These are phyloP conservation scores for Ulmus americana DNA, from an alignment of 331 rosid genomes.

Conservation along the genomic window DNA sequence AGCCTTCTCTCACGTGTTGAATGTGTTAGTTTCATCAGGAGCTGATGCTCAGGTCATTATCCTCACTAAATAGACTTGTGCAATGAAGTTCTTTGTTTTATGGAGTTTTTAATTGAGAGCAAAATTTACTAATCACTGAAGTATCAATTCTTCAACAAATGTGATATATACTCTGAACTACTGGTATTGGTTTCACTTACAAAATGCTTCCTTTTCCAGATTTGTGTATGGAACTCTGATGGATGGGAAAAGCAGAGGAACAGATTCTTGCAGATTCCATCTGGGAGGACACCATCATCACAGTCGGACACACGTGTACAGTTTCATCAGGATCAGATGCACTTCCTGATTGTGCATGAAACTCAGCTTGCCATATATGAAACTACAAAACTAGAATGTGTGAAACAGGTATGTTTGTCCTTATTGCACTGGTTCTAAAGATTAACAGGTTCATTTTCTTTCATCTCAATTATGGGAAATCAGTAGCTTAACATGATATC, in stretches of 20 bases:
- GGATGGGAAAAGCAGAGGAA: constrained; percentile 84
- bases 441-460: not conserved
- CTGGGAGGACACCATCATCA: constrained; percentile 62
- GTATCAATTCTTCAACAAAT: not conserved
- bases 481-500: not conserved
- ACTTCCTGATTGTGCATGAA: constrained; percentile 79
- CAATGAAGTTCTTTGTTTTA: no score
- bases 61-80: not conserved
- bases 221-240: constrained; percentile 82
- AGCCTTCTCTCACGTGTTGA: constrained; percentile 82
- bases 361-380: constrained; percentile 82
- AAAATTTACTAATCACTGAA: no score
- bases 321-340: constrained; percentile 80
- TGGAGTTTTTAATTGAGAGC: no score
- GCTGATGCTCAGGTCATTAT: constrained; percentile 86
- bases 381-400: constrained; percentile 61
- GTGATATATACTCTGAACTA: not conserved
- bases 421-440: not conserved
- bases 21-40: constrained; percentile 87
- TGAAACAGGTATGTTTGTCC: constrained; percentile 57
- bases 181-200: not conserved
- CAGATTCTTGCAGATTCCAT: constrained; percentile 69
- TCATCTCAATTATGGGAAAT: not conserved
- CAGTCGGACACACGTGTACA: constrained; percentile 85
- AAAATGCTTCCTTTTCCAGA: constrained; percentile 32